Base-by-base conservation (phyloP, 495 filamentous ascomycete species). In the Jackrogersella minutella region DNA sequence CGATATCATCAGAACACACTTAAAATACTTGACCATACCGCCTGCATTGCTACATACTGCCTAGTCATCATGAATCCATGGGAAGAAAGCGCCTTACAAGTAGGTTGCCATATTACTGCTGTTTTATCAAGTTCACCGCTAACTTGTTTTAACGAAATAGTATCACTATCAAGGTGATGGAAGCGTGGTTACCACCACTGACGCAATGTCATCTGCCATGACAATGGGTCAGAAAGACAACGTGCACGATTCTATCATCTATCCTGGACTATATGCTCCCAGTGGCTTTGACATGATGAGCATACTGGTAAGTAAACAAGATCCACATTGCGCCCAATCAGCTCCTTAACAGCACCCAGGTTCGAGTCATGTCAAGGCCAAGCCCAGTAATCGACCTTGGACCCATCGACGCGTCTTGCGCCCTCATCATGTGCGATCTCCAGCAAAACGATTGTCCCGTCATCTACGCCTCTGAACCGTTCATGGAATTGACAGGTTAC, bases 391-490 rank as follows among this genome's bases (percentile, higher is more conserved):
- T 83, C 36, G 62, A 80, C 5, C 67, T 85, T 16, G 82, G 81
- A 2, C 66, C 76, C 31, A 72, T 85, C 59, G 83, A 85, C 60
- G 68, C 69, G 17, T 78, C 78, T 1, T 82, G 77, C 55, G 74
- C 81, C n/a, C 70, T 85, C 30, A 62, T 83, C 31, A 63, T 85
- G 61, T 82, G 81, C 74, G 80, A 84, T 59, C 70, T 83, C 28
- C 62, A 70, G 16, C 62, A 70, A 16, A 74, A 73, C 7, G 81
- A 85, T 58, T 68, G 64, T 17, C 82, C 83, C 24, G 79, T 85
- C 44, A 73, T 85, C 14, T 85, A 85, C 57, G 79, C 77, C 9
- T 80, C 81, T 11, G 74, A 78, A 3, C 33, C 76, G 2, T 85
- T 82, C 71, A 58, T 64, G 31, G 47, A 72, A 11, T 66, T 85